phyloP scores from a whole-genome alignment of 257 asterid species.

The Galeopsis tetrahit region DNA sequence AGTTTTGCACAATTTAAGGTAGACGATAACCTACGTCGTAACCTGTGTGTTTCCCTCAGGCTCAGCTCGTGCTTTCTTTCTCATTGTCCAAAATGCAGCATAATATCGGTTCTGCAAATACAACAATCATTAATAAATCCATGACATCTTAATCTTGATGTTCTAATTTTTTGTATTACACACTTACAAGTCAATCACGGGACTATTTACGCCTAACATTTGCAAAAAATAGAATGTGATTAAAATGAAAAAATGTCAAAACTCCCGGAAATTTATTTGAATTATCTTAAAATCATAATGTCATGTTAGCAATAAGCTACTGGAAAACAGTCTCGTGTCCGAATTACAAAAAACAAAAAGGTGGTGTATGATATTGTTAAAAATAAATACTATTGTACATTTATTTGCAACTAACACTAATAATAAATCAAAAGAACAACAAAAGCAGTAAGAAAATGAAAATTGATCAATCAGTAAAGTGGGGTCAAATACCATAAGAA shows the following conservation, averaged over 20 bases:
- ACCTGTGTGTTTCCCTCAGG: constrained; percentile 5
- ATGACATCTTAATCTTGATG: not conserved
- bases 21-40: not conserved
- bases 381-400: not conserved
- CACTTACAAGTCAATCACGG: not conserved
- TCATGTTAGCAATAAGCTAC: not conserved
- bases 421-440: not conserved
- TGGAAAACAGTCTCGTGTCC: not conserved
- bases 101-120: constrained; percentile 69
- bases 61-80: constrained; percentile 50
- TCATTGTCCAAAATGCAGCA: constrained; percentile 93
- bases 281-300: not conserved
- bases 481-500: not conserved
- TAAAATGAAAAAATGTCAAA: too few relatives aligned
- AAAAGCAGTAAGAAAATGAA: not conserved
- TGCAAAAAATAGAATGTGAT: not conserved
- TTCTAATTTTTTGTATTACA: too few relatives aligned
- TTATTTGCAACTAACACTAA: not conserved
- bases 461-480: not conserved
- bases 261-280: not conserved
- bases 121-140: not conserved
- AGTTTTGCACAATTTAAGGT: not conserved
- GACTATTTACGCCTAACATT: not conserved
- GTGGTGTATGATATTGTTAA: not conserved
- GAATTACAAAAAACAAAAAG: too few relatives aligned